Evolutionary conservation across 1,139 yeast genomes (phyloP), one percentile per base, ranked within the genome.

Genomic region (Zhuliangozyma blackwelliae): DNA sequence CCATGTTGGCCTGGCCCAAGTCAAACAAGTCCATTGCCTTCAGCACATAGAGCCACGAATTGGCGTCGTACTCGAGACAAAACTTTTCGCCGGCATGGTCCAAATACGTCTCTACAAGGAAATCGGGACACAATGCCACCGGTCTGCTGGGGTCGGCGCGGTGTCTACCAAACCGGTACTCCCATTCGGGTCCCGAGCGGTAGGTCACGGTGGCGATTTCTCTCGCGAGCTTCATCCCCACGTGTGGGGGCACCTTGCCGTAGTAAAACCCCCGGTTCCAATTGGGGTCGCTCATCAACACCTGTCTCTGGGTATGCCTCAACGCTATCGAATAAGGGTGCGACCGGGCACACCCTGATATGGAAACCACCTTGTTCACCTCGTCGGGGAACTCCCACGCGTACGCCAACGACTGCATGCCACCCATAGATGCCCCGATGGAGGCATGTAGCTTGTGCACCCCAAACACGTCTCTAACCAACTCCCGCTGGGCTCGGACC

Each of bases 131-230:
- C 34, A 90, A 66, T 0, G 96, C 96, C 1, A 96, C 96, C 6
- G 84, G 75, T 43, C 70, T 72, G 5, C 79, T 65, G 25, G 89
- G 92, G 55, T 87, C 92, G 0, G 95, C 85, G 43, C 97, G 70
- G 50, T 84, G 88, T 41, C 95, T 75, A 2, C 96, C 96, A 59
- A 89, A 89, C 41, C 97, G 65, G 48, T 80, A 78, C 55, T 89
- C 97, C 97, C 97, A 89, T 59, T 89, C 97, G 1, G 97, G 97
- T 0, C 97, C 97, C 1, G 95, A 86, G 48, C 97, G 72, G 57
- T 89, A 89, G 0, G 97, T 88, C 34, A 90, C 88, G 0, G 97
- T 89, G 13, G 96, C 97, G 35, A 89, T 87, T 57, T 88, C 95
- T 45, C 97, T 72, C 1, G 97, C 94, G 34, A 89, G 70, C 55